A percentile compares a stretch with the other conserved stretches of the same genome.
phyloP scores from a whole-genome alignment of 2,329 filamentous ascomycete genomes.

The Talaromyces amestolkiae region DNA sequence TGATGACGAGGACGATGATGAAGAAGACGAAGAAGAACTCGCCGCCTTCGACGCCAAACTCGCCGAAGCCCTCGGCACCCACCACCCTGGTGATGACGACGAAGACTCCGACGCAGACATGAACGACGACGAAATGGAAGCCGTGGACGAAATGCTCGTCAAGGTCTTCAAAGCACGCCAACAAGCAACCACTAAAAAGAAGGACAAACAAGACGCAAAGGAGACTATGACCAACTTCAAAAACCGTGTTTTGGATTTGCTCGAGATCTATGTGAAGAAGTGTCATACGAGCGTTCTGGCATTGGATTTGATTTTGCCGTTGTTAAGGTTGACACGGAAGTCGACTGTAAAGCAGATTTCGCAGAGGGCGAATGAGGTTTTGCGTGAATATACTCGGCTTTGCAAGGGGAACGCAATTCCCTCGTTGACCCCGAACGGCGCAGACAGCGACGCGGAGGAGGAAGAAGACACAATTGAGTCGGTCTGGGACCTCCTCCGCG shows the following conservation, averaged over 20 bases:
- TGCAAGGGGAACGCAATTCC: constrained; percentile 52
- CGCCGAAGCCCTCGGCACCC: constrained; percentile 73
- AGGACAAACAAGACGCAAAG: constrained; percentile 82
- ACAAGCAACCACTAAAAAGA: constrained; percentile 68
- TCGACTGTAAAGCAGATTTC: constrained; percentile 73
- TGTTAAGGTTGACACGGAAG: constrained; percentile 73
- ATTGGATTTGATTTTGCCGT: constrained; percentile 69
- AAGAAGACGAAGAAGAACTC: constrained; percentile 52
- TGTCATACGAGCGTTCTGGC: constrained; percentile 67
- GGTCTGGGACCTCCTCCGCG: constrained; percentile 59
- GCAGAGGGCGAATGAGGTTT: constrained; percentile 68
- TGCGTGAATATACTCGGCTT: constrained; percentile 69
- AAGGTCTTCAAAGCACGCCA: constrained; percentile 80
- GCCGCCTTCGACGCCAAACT: constrained; percentile 72
- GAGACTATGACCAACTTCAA: constrained; percentile 93
- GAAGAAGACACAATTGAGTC: constrained; percentile 30
- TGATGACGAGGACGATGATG: constrained; percentile 39
- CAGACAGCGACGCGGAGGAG: neutral
- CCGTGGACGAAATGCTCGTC: constrained; percentile 75
- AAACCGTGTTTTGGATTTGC: constrained; percentile 82
- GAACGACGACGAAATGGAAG: constrained; percentile 95
- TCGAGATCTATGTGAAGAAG: constrained; percentile 79
- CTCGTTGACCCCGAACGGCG: constrained; percentile 20
- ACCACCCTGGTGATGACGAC: constrained; percentile 54
- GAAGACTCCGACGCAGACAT: constrained; percentile 69